phyloP scores from a whole-genome alignment of 2,329 filamentous ascomycete species.

The Nemania sp. region DNA sequence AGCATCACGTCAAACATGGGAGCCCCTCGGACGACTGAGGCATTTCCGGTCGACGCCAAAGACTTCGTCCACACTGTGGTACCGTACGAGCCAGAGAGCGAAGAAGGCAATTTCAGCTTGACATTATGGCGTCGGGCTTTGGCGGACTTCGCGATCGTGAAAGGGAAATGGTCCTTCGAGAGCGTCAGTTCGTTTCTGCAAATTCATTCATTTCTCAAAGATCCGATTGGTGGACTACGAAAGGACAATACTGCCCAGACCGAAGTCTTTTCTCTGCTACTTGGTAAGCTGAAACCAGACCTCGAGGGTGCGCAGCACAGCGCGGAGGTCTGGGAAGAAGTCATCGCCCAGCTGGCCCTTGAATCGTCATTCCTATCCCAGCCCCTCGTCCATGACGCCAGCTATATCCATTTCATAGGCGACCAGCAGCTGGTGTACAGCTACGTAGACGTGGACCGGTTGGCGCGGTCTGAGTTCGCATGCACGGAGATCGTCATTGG shows the following conservation, averaged over 20 bases:
- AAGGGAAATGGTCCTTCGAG: slow-evolving; percentile 8
- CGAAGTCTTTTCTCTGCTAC: slow-evolving; percentile 5
- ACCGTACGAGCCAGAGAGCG: slow-evolving; percentile 9
- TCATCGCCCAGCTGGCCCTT: slow-evolving; percentile 7
- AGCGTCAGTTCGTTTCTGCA: slow-evolving; percentile 13
- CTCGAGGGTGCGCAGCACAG: not conserved
- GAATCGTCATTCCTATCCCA: slow-evolving; percentile 13
- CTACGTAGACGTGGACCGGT: slow-evolving; percentile 13
- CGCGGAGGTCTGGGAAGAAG: not conserved
- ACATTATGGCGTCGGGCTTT: slow-evolving; percentile 14
- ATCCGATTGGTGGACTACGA: slow-evolving; percentile 11
- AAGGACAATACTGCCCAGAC: slow-evolving; percentile 2
- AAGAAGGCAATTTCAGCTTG: slow-evolving; percentile 15
- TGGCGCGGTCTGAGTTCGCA: slow-evolving; percentile 13
- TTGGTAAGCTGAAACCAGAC: slow-evolving; percentile 6
- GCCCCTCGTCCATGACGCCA: not conserved
- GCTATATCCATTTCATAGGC: slow-evolving; percentile 11
- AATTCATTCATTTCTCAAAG: slow-evolving; percentile 14
- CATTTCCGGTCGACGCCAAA: not conserved
- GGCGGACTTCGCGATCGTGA: slow-evolving; percentile 3
- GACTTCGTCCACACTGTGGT: slow-evolving; percentile 11
- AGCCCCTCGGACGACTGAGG: slow-evolving; percentile 6
- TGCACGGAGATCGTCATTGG: slow-evolving; percentile 16
- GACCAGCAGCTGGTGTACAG: slow-evolving; percentile 17
- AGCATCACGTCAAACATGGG: slow-evolving; percentile 10